Base-by-base conservation (phyloP, 768 basidiomycete genomes). In the Tubosaeta sp. region DNA sequence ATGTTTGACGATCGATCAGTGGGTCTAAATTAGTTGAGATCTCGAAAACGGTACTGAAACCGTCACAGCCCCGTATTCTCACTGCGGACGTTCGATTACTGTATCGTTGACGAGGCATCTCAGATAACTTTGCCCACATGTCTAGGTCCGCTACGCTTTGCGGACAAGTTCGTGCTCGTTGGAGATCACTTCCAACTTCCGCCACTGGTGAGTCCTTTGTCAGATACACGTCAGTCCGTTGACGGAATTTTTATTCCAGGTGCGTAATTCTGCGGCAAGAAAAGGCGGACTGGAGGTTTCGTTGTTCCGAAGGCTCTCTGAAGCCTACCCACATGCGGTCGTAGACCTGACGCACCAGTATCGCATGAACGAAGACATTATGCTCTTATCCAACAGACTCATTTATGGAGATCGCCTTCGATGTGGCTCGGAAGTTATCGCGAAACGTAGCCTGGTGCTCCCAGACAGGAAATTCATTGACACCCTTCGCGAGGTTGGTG, bases 141-240 rank as follows among this genome's bases (percentile, higher is more conserved):
- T 62, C 75, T 98, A 1, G 97, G 97, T 6, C 97, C 97, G 0
- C 73, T 98, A 4, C 84, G 94, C 1, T 91, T 86, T 61, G 93
- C 95, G 2, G 81, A 93, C 46, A 91, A 79, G 38, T 99, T 97
- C 58, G 82, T 98, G 5, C 84, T 98, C 12, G 95, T 98, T 16
- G 97, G 97, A 7, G 97, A 98, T 65, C 97, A 99, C 71, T 92
- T 88, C 72, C 97, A 99, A 62, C 82, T 99, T 2, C 95, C 95
- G 10, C 97, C 97, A 0, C 78, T 98, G 37, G 95, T 95, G 59
- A 52, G 79, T 59, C 2, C 3, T 13, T 38, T 19, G 31, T 48
- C 26, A 16, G 35, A 38, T 31, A 38, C 1, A 39, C 22, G 33
- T 44, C 17, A 19, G 22, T 16, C 4, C 1, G 16, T 43, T 52